Conservation (phyloP, 2,329 filamentous ascomycete genomes). For the Coniochaeta prunicola region DNA sequence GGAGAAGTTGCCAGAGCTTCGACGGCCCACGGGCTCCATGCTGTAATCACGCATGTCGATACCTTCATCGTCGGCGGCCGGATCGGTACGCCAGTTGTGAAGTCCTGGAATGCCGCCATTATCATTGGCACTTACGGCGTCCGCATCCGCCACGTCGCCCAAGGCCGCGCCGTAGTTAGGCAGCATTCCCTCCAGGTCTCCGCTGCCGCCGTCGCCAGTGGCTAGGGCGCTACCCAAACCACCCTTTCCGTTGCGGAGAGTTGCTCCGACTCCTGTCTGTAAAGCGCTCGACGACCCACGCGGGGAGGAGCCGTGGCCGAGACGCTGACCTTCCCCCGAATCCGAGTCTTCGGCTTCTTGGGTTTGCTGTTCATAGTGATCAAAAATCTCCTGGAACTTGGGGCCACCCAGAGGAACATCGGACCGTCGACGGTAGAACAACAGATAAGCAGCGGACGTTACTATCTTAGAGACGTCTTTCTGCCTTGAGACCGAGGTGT, state of each 20-base stretch:
- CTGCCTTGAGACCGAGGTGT: slow-evolving; percentile 62
- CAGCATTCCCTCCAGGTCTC: slow-evolving; percentile 9
- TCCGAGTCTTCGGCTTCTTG: slow-evolving; percentile 37
- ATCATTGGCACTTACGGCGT: no score
- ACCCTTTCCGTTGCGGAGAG: slow-evolving; percentile 58
- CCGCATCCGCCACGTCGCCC: background rate
- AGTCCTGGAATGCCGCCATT: background rate
- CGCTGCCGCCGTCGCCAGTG: slow-evolving; percentile 6
- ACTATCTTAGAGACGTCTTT: slow-evolving; percentile 57
- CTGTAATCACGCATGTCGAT: slow-evolving; percentile 28
- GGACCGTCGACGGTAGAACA: slow-evolving; percentile 91
- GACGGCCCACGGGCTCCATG: background rate
- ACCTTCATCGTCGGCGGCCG: slow-evolving; percentile 31
- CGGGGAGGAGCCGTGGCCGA: slow-evolving; percentile 76
- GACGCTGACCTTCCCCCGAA: slow-evolving; percentile 77
- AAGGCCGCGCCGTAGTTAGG: slow-evolving; percentile 6
- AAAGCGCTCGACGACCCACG: slow-evolving; percentile 88
- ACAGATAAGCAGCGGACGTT: slow-evolving; percentile 74
- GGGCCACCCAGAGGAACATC: slow-evolving; percentile 70
- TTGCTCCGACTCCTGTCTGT: slow-evolving; percentile 64
- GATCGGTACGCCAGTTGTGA: background rate
- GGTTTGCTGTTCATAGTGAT: slow-evolving; percentile 49
- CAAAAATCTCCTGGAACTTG: slow-evolving; percentile 63
- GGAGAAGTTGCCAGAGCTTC: background rate
- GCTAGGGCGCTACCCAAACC: slow-evolving; percentile 40